These are phyloP conservation scores for Curvularia sp. DNA, from an alignment of 2,329 filamentous ascomycete species.

Conservation along the genomic window DNA sequence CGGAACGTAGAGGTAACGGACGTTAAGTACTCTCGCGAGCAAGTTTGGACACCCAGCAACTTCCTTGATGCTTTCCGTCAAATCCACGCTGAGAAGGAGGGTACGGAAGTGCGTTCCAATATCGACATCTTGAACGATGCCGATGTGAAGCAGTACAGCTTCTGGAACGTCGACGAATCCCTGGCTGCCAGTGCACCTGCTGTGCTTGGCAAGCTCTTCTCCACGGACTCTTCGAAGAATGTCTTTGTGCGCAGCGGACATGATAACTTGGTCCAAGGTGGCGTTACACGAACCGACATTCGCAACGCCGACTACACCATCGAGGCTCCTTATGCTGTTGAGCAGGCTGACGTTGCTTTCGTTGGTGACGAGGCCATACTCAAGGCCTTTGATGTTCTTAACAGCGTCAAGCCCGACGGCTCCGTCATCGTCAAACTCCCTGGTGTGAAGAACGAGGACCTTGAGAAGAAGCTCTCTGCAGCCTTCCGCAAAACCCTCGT, in stretches of 20 bases:
- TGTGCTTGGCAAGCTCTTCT: slow-evolving; percentile 66
- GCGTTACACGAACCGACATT: slow-evolving; percentile 82
- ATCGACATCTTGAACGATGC: slow-evolving; percentile 61
- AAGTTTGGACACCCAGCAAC: slow-evolving; percentile 67
- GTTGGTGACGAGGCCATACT: slow-evolving; percentile 83
- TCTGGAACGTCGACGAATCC: slow-evolving; percentile 90
- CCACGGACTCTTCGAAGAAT: slow-evolving; percentile 67
- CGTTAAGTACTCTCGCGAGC: slow-evolving; percentile 84
- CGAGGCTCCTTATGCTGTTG: slow-evolving; percentile 82
- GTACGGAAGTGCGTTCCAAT: slow-evolving; percentile 55
- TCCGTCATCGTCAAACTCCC: slow-evolving; percentile 78
- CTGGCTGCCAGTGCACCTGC: slow-evolving; percentile 69
- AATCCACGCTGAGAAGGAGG: slow-evolving; percentile 52
- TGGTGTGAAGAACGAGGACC: slow-evolving; percentile 83
- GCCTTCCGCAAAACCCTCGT: slow-evolving; percentile 74
- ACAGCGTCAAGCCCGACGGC: slow-evolving; percentile 72
- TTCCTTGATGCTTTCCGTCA: slow-evolving; percentile 59
- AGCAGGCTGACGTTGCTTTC: slow-evolving; percentile 78
- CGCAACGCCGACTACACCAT: slow-evolving; percentile 82
- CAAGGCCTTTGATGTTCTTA: slow-evolving; percentile 76
- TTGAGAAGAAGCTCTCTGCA: slow-evolving; percentile 83
- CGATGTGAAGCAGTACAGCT: slow-evolving; percentile 81
- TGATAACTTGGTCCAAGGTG: slow-evolving; percentile 74
- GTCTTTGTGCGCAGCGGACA: slow-evolving; percentile 66
- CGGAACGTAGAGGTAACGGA: slow-evolving; percentile 74